These are phyloP conservation scores for Tetragonia tetragonoides DNA, from an alignment of 148 eudicot genomes.

Conservation along the genomic window DNA sequence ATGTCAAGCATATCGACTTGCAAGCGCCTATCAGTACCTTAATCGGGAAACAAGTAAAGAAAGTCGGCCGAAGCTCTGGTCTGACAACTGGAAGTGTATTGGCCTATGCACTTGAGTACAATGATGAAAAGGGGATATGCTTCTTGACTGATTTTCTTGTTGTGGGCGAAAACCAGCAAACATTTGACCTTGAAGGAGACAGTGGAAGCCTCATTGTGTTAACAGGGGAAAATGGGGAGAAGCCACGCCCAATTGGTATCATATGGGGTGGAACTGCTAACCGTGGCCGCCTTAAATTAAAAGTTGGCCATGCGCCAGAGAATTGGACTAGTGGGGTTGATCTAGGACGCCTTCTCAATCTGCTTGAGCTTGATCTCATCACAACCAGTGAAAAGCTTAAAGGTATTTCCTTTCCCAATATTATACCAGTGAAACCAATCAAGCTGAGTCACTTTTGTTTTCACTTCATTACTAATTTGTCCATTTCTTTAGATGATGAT, in stretches of 20 bases:
- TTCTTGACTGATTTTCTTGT: constrained; percentile 95
- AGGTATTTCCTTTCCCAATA: constrained; percentile 44
- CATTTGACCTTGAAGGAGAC: constrained; percentile 97
- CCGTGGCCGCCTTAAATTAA: constrained; percentile 90
- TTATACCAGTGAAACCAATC: constrained; percentile 1
- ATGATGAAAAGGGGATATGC: constrained; percentile 96
- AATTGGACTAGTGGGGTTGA: constrained; percentile 99
- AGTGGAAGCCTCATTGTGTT: constrained; percentile 89
- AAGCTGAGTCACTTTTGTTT: neutral
- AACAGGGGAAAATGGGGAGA: constrained; percentile 73
- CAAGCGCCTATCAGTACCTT: constrained; percentile 79
- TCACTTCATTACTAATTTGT: constrained; percentile 1
- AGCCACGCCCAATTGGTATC: constrained; percentile 90
- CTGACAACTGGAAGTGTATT: constrained; percentile 79
- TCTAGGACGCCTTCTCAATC: constrained; percentile 88
- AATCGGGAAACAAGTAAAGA: constrained; percentile 89
- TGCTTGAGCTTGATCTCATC: constrained; percentile 89
- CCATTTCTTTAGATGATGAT: neutral
- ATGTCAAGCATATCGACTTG: constrained; percentile 76
- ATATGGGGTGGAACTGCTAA: constrained; percentile 99
- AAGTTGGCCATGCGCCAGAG: constrained; percentile 89
- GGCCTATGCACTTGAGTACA: constrained; percentile 96
- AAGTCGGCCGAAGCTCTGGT: constrained; percentile 98
- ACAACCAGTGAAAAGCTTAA: constrained; percentile 65
- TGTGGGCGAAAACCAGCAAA: constrained; percentile 94